A percentile compares a stretch with the other conserved stretches of the same genome.
Evolutionary conservation across 192 early-diverging fungal genomes (phyloP).

Genomic region (Coemansia sp.): DNA sequence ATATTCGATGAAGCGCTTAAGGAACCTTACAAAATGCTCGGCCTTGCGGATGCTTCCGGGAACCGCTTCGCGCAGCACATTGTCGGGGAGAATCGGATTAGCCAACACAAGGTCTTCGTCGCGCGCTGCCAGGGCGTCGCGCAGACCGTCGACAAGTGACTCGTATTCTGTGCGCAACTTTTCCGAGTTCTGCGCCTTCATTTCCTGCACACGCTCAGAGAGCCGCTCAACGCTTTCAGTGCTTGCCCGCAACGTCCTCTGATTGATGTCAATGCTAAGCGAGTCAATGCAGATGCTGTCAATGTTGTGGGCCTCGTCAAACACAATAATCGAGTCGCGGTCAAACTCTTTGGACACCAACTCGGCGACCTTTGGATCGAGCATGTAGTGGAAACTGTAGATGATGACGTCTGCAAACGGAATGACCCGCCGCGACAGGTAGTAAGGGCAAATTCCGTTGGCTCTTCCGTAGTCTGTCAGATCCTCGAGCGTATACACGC

Average conservation of each 20-base stretch:
- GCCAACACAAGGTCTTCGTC: conserved; percentile 88
- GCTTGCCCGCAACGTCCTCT: conserved; percentile 87
- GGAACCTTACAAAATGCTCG: conserved; percentile 97
- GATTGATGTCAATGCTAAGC: conserved; percentile 89
- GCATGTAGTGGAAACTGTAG: conserved; percentile 97
- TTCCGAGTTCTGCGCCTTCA: conserved; percentile 85
- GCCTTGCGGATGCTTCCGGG: conserved; percentile 97
- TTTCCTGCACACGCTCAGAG: conserved; percentile 66
- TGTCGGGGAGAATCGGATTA: conserved; percentile 93
- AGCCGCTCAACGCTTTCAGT: conserved; percentile 74
- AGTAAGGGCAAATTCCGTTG: conserved; percentile 91
- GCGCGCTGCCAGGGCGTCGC: conserved; percentile 65
- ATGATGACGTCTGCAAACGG: conserved; percentile 93
- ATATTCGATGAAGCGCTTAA: conserved; percentile 96
- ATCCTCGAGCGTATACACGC: conserved; percentile 97
- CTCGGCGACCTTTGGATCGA: conserved; percentile 99
- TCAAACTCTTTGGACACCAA: conserved; percentile 93
- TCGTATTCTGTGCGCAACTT: conserved; percentile 89
- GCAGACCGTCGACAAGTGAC: conserved; percentile 84
- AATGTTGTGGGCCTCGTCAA: conserved; percentile 99
- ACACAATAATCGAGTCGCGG: conserved; percentile 95
- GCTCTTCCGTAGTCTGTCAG: conserved; percentile 74
- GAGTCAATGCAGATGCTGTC: conserved; percentile 99
- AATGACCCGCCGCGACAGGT: conserved; percentile 81
- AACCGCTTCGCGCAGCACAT: conserved; percentile 87